A percentile compares a stretch with the other conserved stretches of the same genome.
Evolutionary conservation across 2,329 filamentous ascomycete genomes (phyloP).

Genomic region (Phaeoacremonium minimum): DNA sequence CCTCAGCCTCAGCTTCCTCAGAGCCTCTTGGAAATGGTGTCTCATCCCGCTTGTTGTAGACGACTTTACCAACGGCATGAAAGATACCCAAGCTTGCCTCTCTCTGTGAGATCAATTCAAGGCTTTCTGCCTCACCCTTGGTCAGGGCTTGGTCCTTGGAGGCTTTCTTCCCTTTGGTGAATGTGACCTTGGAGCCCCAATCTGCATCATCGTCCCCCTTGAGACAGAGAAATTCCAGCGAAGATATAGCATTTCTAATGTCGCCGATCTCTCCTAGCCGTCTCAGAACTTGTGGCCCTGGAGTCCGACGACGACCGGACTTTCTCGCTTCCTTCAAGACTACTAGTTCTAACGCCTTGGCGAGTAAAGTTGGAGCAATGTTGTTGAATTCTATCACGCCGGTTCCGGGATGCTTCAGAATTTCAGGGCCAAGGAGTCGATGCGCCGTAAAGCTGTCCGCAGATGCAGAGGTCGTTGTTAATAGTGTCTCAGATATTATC

Average conservation of each 20-base stretch:
- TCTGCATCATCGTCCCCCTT: slow-evolving; percentile 70
- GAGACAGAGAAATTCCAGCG: slow-evolving; percentile 87
- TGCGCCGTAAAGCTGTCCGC: slow-evolving; percentile 92
- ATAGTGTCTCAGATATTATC: slow-evolving; percentile 84
- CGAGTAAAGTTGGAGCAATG: slow-evolving; percentile 79
- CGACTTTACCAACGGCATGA: slow-evolving; percentile 90
- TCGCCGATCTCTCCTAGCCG: slow-evolving; percentile 83
- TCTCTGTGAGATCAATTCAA: slow-evolving; percentile 78
- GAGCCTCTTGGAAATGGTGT: slow-evolving; percentile 28
- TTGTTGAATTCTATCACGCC: slow-evolving; percentile 88
- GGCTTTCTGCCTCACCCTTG: slow-evolving; percentile 70
- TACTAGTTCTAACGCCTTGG: slow-evolving; percentile 77
- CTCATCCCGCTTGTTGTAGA: slow-evolving; percentile 88
- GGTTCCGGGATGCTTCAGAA: slow-evolving; percentile 75
- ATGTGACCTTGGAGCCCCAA: slow-evolving; percentile 71
- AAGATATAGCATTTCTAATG: slow-evolving; percentile 85
- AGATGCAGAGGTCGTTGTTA: slow-evolving; percentile 79
- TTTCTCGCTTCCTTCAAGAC: slow-evolving; percentile 80
- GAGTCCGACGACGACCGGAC: slow-evolving; percentile 70
- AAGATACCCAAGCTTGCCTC: slow-evolving; percentile 92
- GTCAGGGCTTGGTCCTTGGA: slow-evolving; percentile 60
- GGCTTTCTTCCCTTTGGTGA: slow-evolving; percentile 63
- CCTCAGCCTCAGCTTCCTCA: slow-evolving; percentile 40
- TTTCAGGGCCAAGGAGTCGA: slow-evolving; percentile 79
- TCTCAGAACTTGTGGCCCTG: slow-evolving; percentile 74